Evolutionary conservation across 164 flowering plant genomes (phyloP).

Genomic region (Umbilicus rupestris): DNA sequence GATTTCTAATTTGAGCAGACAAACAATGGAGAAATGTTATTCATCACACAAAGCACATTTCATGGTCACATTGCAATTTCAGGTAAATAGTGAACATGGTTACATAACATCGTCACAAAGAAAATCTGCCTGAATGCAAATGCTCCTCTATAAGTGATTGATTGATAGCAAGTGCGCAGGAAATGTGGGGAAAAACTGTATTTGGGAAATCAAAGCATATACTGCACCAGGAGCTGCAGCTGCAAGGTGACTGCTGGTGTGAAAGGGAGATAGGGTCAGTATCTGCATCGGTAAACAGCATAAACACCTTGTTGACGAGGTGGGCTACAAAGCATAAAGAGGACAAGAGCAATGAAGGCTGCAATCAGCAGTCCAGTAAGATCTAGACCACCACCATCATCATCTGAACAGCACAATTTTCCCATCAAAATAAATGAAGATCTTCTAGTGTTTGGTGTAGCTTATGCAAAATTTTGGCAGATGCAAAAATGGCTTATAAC

Average conservation of each 20-base stretch:
- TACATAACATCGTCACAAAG: too few species aligned
- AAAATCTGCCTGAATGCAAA: too few species aligned
- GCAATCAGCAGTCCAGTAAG: constrained; percentile 11
- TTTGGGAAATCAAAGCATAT: neutral
- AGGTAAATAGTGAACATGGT: too few species aligned
- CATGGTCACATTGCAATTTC: too few species aligned
- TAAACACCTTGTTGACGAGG: constrained; percentile 1
- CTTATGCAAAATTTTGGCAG: neutral
- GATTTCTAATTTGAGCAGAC: too few species aligned
- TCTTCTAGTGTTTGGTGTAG: neutral
- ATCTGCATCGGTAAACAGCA: constrained; percentile 10
- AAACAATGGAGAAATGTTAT: too few species aligned
- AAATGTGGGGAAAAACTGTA: too few species aligned
- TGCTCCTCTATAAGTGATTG: too few species aligned
- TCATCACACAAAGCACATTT: too few species aligned
- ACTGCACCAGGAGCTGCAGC: neutral
- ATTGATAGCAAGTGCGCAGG: too few species aligned
- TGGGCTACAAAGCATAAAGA: constrained; percentile 17
- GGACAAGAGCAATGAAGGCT: constrained; percentile 15
- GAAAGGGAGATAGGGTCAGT: neutral
- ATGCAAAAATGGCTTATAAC: neutral
- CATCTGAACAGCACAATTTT: constrained; percentile 12
- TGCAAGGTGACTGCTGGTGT: neutral
- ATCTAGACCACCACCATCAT: constrained; percentile 16
- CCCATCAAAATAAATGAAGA: constrained; percentile 15